Percentiles rank a stretch among this genome's conserved stretches.
Evolutionary conservation across 2,329 filamentous ascomycete genomes (phyloP).

Genomic region (Pyricularia sp.): DNA sequence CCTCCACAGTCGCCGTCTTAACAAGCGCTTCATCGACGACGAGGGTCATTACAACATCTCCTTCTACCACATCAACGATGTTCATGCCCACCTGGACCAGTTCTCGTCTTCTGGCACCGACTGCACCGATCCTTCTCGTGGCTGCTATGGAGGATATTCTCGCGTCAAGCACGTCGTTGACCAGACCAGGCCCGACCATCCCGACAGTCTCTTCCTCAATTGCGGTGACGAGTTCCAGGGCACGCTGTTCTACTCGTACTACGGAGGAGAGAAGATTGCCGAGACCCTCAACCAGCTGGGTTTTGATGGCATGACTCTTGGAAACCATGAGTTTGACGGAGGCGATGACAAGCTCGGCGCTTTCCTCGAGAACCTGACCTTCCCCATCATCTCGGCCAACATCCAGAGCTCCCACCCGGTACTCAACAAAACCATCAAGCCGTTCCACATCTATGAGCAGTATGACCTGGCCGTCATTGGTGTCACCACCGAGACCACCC

Average conservation of each 20-base stretch:
- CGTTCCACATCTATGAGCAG: constrained; percentile 50
- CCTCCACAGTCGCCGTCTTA: constrained; percentile 30
- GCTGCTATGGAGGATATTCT: constrained; percentile 52
- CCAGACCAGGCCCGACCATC: constrained; percentile 39
- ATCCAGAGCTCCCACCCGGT: constrained; percentile 45
- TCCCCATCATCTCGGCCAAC: constrained; percentile 51
- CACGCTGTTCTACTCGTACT: constrained; percentile 54
- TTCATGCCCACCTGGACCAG: constrained; percentile 53
- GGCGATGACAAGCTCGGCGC: constrained; percentile 49
- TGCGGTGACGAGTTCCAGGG: constrained; percentile 59
- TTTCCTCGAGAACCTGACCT: constrained; percentile 50
- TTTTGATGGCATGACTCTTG: constrained; percentile 56
- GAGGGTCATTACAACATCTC: constrained; percentile 42
- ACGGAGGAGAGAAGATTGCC: constrained; percentile 55
- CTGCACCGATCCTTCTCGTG: constrained; percentile 40
- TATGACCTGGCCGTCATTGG: constrained; percentile 50
- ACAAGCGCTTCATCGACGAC: constrained; percentile 35
- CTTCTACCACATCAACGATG: constrained; percentile 59
- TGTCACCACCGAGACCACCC: constrained; percentile 47
- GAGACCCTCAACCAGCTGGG: constrained; percentile 50
- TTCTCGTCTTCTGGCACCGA: constrained; percentile 48
- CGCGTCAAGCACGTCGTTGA: constrained; percentile 49
- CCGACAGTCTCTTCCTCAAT: constrained; percentile 51
- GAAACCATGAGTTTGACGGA: constrained; percentile 55
- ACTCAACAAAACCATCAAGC: constrained; percentile 50